Evolutionary conservation across 2,329 filamentous ascomycete genomes (phyloP).

Genomic region (Fusarium floridanum): DNA sequence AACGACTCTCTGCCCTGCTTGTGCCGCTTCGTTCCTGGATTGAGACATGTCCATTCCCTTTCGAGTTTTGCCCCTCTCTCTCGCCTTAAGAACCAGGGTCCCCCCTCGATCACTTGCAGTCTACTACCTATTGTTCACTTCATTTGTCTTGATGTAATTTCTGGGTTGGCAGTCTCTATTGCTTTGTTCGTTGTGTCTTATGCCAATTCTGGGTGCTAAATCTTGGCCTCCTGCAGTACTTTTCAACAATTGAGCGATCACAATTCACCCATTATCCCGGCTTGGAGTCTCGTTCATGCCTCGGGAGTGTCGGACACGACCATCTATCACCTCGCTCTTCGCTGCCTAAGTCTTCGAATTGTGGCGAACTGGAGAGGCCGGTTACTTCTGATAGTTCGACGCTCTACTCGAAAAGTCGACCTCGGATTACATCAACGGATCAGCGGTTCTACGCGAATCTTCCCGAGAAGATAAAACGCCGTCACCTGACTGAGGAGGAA

Average conservation of each 20-base stretch:
- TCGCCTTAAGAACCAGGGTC: slow-evolving; percentile 43
- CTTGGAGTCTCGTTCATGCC: slow-evolving; percentile 23
- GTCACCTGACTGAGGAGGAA: slow-evolving; percentile 79
- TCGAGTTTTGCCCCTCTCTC: slow-evolving; percentile 43
- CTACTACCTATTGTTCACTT: slow-evolving; percentile 4
- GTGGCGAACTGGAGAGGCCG: slow-evolving; percentile 34
- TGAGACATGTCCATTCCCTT: slow-evolving; percentile 55
- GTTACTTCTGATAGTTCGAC: slow-evolving; percentile 35
- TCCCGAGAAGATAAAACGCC: slow-evolving; percentile 79
- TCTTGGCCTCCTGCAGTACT: slow-evolving; percentile 66
- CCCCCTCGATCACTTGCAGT: slow-evolving; percentile 33
- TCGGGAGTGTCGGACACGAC: slow-evolving; percentile 39
- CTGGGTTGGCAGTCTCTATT: slow-evolving; percentile 7
- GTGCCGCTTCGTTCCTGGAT: slow-evolving; percentile 52
- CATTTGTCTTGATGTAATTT: slow-evolving; percentile 17
- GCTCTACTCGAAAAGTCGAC: slow-evolving; percentile 40
- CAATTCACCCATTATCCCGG: slow-evolving; percentile 68
- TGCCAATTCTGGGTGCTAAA: slow-evolving; percentile 35
- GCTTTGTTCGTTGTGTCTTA: slow-evolving; percentile 4
- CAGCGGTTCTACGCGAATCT: slow-evolving; percentile 77
- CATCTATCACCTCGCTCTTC: slow-evolving; percentile 24
- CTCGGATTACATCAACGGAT: slow-evolving; percentile 64
- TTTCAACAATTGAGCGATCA: slow-evolving; percentile 78
- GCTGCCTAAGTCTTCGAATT: slow-evolving; percentile 27
- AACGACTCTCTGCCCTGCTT: slow-evolving; percentile 39